phyloP scores from a whole-genome alignment of 2,329 filamentous ascomycete genomes.

The Ustilaginoidea virens region DNA sequence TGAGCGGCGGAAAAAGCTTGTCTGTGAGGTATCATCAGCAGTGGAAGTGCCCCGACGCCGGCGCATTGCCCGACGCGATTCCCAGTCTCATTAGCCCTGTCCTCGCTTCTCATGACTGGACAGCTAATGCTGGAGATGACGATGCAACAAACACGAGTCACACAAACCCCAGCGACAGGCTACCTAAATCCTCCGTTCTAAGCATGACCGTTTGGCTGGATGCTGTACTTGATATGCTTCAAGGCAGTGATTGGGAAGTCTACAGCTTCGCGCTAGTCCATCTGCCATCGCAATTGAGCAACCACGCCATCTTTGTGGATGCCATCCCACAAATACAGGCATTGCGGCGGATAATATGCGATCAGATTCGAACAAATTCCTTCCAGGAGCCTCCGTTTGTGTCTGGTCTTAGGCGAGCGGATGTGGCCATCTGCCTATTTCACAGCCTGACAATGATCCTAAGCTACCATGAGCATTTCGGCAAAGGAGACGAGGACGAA shows the following conservation, averaged over 20 bases:
- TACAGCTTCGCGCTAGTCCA: conserved; percentile 85
- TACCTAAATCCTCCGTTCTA: conserved; percentile 25
- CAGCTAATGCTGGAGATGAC: too few relatives aligned
- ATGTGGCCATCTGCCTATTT: conserved; percentile 79
- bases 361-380: conserved; percentile 61
- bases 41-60: conserved; percentile 42
- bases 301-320: conserved; percentile 69
- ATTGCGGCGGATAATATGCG: conserved; percentile 62
- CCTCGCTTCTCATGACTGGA: conserved; percentile 24
- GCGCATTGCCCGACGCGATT: conserved; percentile 35
- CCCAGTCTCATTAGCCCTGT: conserved; percentile 32
- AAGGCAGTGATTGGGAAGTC: conserved; percentile 73
- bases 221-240: conserved; percentile 55
- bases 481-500: conserved; percentile 75
- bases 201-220: conserved; percentile 61
- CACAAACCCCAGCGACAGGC: conserved; percentile 14
- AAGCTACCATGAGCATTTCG: conserved; percentile 77
- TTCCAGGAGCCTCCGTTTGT: conserved; percentile 69
- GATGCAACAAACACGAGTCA: too few relatives aligned
- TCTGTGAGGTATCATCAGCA: conserved; percentile 29
- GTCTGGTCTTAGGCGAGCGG: conserved; percentile 70
- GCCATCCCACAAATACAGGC: conserved; percentile 61
- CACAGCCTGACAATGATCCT: conserved; percentile 76
- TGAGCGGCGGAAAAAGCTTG: conserved; percentile 21
- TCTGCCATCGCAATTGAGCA: conserved; percentile 74